Evolutionary conservation across 2,329 filamentous ascomycete species (phyloP).

Genomic region (Diaporthe vaccinii): DNA sequence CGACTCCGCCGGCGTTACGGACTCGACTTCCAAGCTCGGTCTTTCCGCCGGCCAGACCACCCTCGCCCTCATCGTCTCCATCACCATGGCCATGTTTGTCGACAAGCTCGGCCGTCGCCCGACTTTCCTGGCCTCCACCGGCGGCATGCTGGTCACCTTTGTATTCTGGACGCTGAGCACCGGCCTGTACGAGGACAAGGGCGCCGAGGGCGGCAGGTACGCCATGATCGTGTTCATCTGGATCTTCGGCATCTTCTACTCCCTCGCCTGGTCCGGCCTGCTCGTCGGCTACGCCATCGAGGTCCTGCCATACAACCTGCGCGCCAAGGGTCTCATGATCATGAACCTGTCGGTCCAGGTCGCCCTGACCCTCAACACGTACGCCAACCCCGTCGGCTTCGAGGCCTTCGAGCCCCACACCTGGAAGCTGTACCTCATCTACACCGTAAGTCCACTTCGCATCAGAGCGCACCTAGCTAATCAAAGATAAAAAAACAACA

Average conservation of each 20-base stretch:
- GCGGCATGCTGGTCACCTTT: slow-evolving; percentile 63
- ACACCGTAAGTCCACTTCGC: slow-evolving; percentile 57
- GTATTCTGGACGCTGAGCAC: slow-evolving; percentile 63
- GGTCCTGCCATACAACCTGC: slow-evolving; percentile 64
- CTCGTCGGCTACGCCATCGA: slow-evolving; percentile 67
- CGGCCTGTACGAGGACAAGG: slow-evolving; percentile 59
- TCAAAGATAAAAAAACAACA: neutral
- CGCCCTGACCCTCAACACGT: slow-evolving; percentile 66
- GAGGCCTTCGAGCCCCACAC: slow-evolving; percentile 57
- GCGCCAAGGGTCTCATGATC: slow-evolving; percentile 67
- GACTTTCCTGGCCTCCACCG: slow-evolving; percentile 63
- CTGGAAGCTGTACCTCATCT: slow-evolving; percentile 71
- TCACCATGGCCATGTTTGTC: slow-evolving; percentile 65
- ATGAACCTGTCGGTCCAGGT: slow-evolving; percentile 70
- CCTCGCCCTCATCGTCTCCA: slow-evolving; percentile 65
- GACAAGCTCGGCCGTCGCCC: slow-evolving; percentile 69
- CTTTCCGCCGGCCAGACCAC: slow-evolving; percentile 64
- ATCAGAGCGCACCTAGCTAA: too few species aligned
- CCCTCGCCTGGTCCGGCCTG: slow-evolving; percentile 69
- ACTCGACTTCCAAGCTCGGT: slow-evolving; percentile 59
- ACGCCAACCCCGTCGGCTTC: slow-evolving; percentile 69
- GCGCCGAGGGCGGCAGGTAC: slow-evolving; percentile 52
- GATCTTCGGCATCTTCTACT: slow-evolving; percentile 61
- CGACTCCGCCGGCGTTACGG: slow-evolving; percentile 64
- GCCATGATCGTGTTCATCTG: slow-evolving; percentile 60